Evolutionary conservation across 352 stramenopile genomes (phyloP).

Genomic region (Globisporangium apiculatum): DNA sequence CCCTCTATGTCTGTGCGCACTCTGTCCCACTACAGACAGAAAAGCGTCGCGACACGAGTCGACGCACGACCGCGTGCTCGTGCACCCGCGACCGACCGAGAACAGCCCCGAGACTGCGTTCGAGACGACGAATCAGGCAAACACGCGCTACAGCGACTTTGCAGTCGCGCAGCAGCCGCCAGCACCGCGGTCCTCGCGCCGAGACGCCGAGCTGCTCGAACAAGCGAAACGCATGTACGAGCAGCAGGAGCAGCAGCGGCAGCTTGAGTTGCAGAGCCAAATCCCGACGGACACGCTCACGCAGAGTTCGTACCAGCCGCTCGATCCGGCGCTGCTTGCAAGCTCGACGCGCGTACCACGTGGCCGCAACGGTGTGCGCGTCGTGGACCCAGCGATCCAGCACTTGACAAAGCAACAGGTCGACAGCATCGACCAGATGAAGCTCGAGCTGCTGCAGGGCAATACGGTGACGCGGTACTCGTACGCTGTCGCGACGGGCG

Average conservation of each 20-base stretch:
- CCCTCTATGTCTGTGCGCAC: too few species aligned
- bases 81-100: conserved; percentile 17
- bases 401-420: conserved; percentile 57
- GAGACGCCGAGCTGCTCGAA: conserved; percentile 35
- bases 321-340: conserved; percentile 25
- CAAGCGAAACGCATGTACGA: conserved; percentile 30
- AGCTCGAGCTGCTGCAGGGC: conserved; percentile 40
- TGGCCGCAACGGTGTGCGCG: conserved; percentile 41
- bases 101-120: conserved; percentile 16
- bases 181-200: conserved; percentile 33
- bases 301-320: conserved; percentile 29
- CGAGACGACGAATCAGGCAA: conserved; percentile 57
- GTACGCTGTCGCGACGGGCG: conserved; percentile 48
- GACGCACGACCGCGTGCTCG: conserved; percentile 48
- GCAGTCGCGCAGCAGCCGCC: conserved; percentile 18
- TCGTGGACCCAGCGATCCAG: conserved; percentile 41
- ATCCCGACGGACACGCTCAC: conserved; percentile 19
- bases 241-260: conserved; percentile 21
- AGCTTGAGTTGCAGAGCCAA: conserved; percentile 18
- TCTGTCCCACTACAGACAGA: conserved; percentile 15
- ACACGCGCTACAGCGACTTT: conserved; percentile 35
- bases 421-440: conserved; percentile 73
- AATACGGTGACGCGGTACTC: conserved; percentile 59
- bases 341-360: conserved; percentile 34
- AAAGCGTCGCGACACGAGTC: conserved; percentile 35